Evolutionary conservation across 2,329 filamentous ascomycete genomes (phyloP).

Genomic region (Fusarium dimerum): DNA sequence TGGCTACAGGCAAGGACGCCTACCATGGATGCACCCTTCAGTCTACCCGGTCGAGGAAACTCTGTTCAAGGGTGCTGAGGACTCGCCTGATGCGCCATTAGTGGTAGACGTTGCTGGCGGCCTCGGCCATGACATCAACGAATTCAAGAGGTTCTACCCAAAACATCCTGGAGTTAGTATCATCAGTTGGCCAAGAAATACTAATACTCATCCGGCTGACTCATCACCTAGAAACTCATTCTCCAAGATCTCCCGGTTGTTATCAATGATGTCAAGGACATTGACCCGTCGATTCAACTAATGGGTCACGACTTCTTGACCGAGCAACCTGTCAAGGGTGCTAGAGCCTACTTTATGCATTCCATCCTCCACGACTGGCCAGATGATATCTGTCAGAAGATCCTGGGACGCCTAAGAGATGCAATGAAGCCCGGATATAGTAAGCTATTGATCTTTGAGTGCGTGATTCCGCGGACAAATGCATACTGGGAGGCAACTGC

Average conservation of each 20-base stretch:
- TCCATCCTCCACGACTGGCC: slow-evolving; percentile 50
- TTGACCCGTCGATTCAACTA: slow-evolving; percentile 4
- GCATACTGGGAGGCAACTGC: slow-evolving; percentile 32
- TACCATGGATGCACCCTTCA: slow-evolving; percentile 31
- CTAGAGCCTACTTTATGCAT: slow-evolving; percentile 16
- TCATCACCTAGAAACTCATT: not conserved
- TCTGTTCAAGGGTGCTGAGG: slow-evolving; percentile 23
- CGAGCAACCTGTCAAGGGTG: slow-evolving; percentile 24
- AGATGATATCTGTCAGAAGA: slow-evolving; percentile 35
- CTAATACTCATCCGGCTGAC: not conserved
- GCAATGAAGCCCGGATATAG: slow-evolving; percentile 37
- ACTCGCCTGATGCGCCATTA: slow-evolving; percentile 14
- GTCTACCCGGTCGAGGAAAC: slow-evolving; percentile 25
- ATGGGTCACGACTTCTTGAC: slow-evolving; percentile 26
- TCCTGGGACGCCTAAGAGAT: slow-evolving; percentile 20
- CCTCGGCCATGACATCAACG: slow-evolving; percentile 31
- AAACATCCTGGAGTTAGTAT: slow-evolving; percentile 1
- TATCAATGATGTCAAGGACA: slow-evolving; percentile 8
- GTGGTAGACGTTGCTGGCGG: slow-evolving; percentile 35
- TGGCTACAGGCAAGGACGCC: slow-evolving; percentile 30
- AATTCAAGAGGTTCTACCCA: slow-evolving; percentile 27
- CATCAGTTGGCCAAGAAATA: not conserved
- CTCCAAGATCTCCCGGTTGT: slow-evolving; percentile 29
- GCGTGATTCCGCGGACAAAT: slow-evolving; percentile 32
- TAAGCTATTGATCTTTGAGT: slow-evolving; percentile 36